Evolutionary conservation across 2,329 filamentous ascomycete genomes (phyloP).

Genomic region (Laburnicola sp.): DNA sequence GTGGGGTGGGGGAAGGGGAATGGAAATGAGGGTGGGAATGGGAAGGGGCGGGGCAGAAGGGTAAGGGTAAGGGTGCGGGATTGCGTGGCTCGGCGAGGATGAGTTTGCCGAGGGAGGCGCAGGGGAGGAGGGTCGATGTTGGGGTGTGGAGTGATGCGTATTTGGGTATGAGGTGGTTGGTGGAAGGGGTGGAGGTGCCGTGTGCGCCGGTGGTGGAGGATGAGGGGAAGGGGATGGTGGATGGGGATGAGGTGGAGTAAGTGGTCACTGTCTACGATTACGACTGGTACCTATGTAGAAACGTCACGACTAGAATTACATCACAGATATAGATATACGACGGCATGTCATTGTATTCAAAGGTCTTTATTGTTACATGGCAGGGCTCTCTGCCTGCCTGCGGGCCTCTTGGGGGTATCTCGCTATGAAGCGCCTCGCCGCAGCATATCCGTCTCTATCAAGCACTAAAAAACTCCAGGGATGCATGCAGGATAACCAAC

Average conservation of each 20-base stretch:
- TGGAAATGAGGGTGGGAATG: slow-evolving; percentile 31
- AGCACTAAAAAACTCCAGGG: too few relatives aligned
- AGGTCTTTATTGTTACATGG: background rate
- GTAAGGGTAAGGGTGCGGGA: slow-evolving; percentile 30
- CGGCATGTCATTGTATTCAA: too few relatives aligned
- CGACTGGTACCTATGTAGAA: background rate
- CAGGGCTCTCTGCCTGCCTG: background rate
- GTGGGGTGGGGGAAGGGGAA: slow-evolving; percentile 65
- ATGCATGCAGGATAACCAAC: too few relatives aligned
- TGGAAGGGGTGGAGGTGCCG: slow-evolving; percentile 57
- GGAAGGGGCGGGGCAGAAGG: slow-evolving; percentile 19
- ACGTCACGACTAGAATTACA: too few relatives aligned
- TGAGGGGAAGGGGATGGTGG: slow-evolving; percentile 26
- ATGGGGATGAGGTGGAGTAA: slow-evolving; percentile 9
- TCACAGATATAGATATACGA: too few relatives aligned
- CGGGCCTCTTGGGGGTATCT: slow-evolving; percentile 1
- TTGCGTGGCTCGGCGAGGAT: slow-evolving; percentile 61
- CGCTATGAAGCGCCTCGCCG: background rate
- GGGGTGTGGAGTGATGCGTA: slow-evolving; percentile 85
- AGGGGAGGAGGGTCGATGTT: slow-evolving; percentile 69
- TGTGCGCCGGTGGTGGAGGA: slow-evolving; percentile 39
- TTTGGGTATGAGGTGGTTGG: slow-evolving; percentile 69
- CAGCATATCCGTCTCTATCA: too few relatives aligned
- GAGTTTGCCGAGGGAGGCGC: slow-evolving; percentile 59
- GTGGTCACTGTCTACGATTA: background rate